These are phyloP conservation scores for Candida ficus DNA, from an alignment of 805 yeast species.

Conservation along the genomic window DNA sequence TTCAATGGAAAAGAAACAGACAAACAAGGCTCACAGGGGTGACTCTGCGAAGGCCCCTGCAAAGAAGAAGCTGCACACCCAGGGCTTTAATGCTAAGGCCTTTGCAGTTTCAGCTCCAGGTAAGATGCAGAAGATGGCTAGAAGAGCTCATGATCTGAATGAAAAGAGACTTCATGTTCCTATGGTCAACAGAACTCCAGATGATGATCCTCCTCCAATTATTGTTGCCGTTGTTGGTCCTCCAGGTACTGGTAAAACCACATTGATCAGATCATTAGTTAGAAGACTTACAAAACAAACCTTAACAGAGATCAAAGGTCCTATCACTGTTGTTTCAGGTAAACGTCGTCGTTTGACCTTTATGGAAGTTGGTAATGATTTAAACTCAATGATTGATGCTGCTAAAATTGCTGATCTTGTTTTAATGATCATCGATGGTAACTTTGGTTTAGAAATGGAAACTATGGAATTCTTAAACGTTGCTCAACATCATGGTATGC, in stretches of 20 bases:
- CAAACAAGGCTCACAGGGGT: slow-evolving; percentile 81
- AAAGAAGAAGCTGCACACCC: slow-evolving; percentile 82
- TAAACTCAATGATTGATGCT: slow-evolving; percentile 93
- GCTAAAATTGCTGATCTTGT: slow-evolving; percentile 95
- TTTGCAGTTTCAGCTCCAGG: slow-evolving; percentile 83
- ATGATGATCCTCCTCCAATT: slow-evolving; percentile 95
- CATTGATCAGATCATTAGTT: slow-evolving; percentile 83
- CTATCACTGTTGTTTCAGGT: slow-evolving; percentile 94
- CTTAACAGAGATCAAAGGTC: slow-evolving; percentile 84
- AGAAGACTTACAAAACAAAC: slow-evolving; percentile 85
- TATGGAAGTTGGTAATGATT: slow-evolving; percentile 86
- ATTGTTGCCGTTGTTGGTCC: slow-evolving; percentile 98
- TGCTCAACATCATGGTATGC: slow-evolving; percentile 99
- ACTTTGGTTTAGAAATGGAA: slow-evolving; percentile 98
- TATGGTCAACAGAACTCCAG: slow-evolving; percentile 96
- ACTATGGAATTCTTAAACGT: slow-evolving; percentile 97
- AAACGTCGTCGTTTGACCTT: slow-evolving; percentile 89
- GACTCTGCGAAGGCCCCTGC: slow-evolving; percentile 49
- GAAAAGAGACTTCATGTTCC: slow-evolving; percentile 92
- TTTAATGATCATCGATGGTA: slow-evolving; percentile 86
- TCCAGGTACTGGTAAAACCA: slow-evolving; percentile 96
- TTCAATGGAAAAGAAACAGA: slow-evolving; percentile 42
- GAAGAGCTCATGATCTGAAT: slow-evolving; percentile 72
- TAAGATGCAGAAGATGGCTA: slow-evolving; percentile 77
- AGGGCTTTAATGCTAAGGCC: slow-evolving; percentile 82